Percentiles rank a stretch among this genome's conserved stretches.
Evolutionary conservation across 495 filamentous ascomycete genomes (phyloP).

Genomic region (Neurospora cerealis): DNA sequence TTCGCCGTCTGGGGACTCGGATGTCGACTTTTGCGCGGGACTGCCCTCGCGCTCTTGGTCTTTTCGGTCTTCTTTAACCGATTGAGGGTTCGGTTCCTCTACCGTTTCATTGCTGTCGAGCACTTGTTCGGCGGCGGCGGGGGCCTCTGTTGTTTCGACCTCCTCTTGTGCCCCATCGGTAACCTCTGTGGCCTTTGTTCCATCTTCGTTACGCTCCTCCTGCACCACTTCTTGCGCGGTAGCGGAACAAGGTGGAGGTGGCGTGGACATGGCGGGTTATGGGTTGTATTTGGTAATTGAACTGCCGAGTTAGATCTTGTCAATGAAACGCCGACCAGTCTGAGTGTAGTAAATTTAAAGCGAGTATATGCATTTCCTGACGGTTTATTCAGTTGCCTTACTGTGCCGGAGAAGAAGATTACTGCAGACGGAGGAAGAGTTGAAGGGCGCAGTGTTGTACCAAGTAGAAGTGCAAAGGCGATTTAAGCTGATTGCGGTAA

Average conservation of each 20-base stretch:
- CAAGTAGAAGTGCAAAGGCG: not conserved
- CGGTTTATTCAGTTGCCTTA: not conserved
- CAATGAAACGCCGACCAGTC: not conserved
- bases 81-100: not conserved
- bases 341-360: not conserved
- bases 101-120: not conserved
- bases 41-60: constrained; percentile 4
- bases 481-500: not conserved
- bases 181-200: not conserved
- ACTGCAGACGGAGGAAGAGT: not conserved
- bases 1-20: not conserved
- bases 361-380: not conserved
- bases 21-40: not conserved
- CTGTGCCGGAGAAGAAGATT: not conserved
- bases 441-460: not conserved
- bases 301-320: not conserved
- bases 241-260: not conserved
- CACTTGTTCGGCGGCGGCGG: not conserved
- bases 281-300: not conserved
- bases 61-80: constrained; percentile 7
- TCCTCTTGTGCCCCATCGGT: not conserved
- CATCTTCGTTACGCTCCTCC: not conserved
- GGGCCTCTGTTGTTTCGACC: not conserved
- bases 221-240: not conserved
- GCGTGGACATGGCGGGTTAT: not conserved